These are phyloP conservation scores for Rhytidiadelphus loreus DNA, from an alignment of 225 moss, liverwort and hornwort genomes.

Conservation along the genomic window DNA sequence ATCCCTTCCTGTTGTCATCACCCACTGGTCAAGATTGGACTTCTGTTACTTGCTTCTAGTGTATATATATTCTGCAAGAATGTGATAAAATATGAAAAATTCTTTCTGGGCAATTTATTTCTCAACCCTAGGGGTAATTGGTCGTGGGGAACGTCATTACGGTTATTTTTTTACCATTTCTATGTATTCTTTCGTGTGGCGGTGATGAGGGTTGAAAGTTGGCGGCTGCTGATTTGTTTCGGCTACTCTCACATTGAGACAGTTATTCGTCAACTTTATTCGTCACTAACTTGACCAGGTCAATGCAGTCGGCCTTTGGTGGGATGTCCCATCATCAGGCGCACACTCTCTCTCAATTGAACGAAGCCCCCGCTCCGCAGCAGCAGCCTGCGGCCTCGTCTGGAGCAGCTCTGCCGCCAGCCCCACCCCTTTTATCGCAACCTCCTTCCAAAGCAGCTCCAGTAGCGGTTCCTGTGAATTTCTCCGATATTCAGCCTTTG, in stretches of 20 bases:
- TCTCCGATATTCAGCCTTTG: conserved; percentile 16
- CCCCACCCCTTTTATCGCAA: conserved; percentile 21
- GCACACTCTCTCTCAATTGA: conserved; percentile 32
- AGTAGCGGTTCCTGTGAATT: conserved; percentile 25
- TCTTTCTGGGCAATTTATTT: neutral
- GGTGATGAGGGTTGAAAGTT: neutral
- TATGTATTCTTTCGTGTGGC: neutral
- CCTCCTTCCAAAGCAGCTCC: conserved; percentile 13
- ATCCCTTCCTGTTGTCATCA: neutral
- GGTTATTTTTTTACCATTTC: neutral
- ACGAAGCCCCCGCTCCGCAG: conserved; percentile 19
- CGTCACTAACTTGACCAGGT: conserved; percentile 24
- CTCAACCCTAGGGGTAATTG: neutral
- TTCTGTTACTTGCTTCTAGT: neutral
- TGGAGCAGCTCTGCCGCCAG: conserved; percentile 25
- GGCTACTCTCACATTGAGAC: neutral
- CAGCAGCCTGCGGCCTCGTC: conserved; percentile 13
- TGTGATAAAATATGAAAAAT: neutral
- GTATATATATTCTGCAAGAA: neutral
- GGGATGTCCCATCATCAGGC: conserved; percentile 46
- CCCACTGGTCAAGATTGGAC: neutral
- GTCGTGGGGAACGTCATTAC: neutral
- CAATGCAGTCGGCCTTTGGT: conserved; percentile 53
- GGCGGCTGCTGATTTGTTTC: neutral
- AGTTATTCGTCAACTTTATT: conserved; percentile 2